These are phyloP conservation scores for Pythium myriotylum DNA, from an alignment of 352 stramenopile species.

Conservation along the genomic window DNA sequence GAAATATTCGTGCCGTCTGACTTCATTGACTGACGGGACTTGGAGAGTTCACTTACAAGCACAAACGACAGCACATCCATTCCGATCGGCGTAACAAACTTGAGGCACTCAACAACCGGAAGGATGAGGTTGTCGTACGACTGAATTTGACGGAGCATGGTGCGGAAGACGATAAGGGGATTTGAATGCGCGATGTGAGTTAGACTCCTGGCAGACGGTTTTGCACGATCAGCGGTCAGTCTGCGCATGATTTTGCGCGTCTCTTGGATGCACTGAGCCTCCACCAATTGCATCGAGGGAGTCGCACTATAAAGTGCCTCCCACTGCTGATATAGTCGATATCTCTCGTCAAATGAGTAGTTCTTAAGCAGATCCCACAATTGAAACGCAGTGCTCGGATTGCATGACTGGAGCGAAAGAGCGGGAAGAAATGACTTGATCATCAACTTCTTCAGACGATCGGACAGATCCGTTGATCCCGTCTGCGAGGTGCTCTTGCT, in stretches of 20 bases:
- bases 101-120: conserved; percentile 95
- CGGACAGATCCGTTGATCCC: conserved; percentile 18
- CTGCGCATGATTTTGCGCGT: conserved; percentile 81
- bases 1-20: conserved; percentile 91
- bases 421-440: conserved; percentile 71
- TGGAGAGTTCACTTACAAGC: conserved; percentile 90
- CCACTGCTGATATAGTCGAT: conserved; percentile 83
- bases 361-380: conserved; percentile 85
- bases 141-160: conserved; percentile 95
- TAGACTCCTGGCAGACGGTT: conserved; percentile 69
- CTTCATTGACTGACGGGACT: conserved; percentile 85
- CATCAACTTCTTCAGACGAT: conserved; percentile 55
- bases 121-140: conserved; percentile 97
- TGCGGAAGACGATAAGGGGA: conserved; percentile 93
- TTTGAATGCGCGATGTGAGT: conserved; percentile 93
- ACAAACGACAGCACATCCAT: conserved; percentile 95
- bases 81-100: conserved; percentile 92
- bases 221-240: conserved; percentile 80
- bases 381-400: conserved; percentile 73
- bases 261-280: conserved; percentile 68
- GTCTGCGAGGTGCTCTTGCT: conserved; percentile 27
- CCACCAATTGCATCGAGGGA: conserved; percentile 64
- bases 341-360: conserved; percentile 77
- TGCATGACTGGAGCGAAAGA: conserved; percentile 74
- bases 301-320: conserved; percentile 59